phyloP scores from a whole-genome alignment of 2,329 filamentous ascomycete species.

The Zelopaecilomyces penicillatus region DNA sequence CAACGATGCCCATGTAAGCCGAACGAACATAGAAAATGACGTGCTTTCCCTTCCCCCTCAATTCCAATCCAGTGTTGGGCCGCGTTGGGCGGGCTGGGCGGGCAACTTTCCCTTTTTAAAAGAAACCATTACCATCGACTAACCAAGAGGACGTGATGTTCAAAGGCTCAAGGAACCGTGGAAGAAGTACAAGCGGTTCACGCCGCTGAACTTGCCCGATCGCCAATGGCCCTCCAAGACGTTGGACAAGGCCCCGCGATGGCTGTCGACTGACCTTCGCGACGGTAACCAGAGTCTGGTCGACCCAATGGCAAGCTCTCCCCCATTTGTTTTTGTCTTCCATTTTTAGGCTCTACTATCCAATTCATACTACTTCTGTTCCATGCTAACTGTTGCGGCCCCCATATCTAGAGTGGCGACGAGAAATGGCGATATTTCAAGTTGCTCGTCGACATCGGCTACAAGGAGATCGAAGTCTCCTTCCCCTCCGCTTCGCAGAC shows the following conservation, averaged over 20 bases:
- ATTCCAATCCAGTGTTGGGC: too few relatives aligned
- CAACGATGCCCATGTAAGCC: too few relatives aligned
- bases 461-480: constrained; percentile 96
- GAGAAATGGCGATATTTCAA: constrained; percentile 95
- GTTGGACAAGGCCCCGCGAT: constrained; percentile 77
- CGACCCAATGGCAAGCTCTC: constrained; percentile 71
- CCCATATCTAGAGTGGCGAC: constrained; percentile 62
- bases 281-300: constrained; percentile 93
- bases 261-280: constrained; percentile 74
- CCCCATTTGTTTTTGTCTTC: too few relatives aligned
- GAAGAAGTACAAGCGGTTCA: constrained; percentile 67
- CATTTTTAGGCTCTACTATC: too few relatives aligned
- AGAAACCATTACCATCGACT: too few relatives aligned
- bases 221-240: constrained; percentile 78
- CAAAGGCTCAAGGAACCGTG: constrained; percentile 65
- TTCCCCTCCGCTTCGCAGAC: constrained; percentile 92
- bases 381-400: background rate
- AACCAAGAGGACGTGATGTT: too few relatives aligned
- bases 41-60: too few relatives aligned
- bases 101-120: too few relatives aligned
- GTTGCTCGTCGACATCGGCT: constrained; percentile 85
- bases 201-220: constrained; percentile 50
- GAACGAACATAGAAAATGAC: too few relatives aligned
- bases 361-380: background rate
- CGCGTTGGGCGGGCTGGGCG: too few relatives aligned